Evolutionary conservation across 1,139 yeast genomes (phyloP).

Genomic region (Lodderomyces oxycetoniae): DNA sequence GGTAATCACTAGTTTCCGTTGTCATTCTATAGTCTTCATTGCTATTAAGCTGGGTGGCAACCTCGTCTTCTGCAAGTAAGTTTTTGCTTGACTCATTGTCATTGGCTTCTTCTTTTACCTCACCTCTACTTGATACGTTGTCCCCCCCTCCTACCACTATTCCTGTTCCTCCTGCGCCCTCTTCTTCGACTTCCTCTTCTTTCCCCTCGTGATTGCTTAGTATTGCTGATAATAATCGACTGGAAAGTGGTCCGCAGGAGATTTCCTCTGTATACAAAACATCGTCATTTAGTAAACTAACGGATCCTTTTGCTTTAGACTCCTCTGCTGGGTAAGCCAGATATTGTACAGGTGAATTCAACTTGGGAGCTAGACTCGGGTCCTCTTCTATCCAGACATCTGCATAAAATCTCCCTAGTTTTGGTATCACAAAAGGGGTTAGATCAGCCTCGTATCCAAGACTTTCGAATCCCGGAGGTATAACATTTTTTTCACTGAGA

Average conservation of each 20-base stretch:
- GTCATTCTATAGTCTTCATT: slow-evolving; percentile 34
- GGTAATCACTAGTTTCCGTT: slow-evolving; percentile 54
- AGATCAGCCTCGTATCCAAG: slow-evolving; percentile 58
- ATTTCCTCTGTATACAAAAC: slow-evolving; percentile 65
- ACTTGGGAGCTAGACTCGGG: slow-evolving; percentile 37
- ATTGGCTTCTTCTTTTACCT: background rate
- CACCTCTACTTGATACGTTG: background rate
- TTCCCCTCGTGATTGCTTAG: slow-evolving; percentile 49
- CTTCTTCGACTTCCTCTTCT: slow-evolving; percentile 16
- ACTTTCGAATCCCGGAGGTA: slow-evolving; percentile 49
- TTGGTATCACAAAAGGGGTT: slow-evolving; percentile 74
- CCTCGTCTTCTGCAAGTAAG: slow-evolving; percentile 23
- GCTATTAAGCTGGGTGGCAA: slow-evolving; percentile 36
- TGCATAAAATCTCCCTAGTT: slow-evolving; percentile 74
- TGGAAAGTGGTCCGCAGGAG: slow-evolving; percentile 89
- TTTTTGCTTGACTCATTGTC: background rate
- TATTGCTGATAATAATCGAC: slow-evolving; percentile 79
- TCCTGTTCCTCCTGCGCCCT: background rate
- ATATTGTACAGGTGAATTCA: slow-evolving; percentile 32
- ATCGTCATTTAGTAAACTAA: slow-evolving; percentile 58
- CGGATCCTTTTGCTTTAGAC: slow-evolving; percentile 59
- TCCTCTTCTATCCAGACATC: slow-evolving; percentile 89
- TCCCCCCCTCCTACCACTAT: background rate
- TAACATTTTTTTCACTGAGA: slow-evolving; percentile 54
- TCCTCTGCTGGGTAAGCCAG: slow-evolving; percentile 39